A percentile compares a stretch with the other conserved stretches of the same genome.
These are phyloP conservation scores for Botrytis deweyae DNA, from an alignment of 2,329 filamentous ascomycete species.

Conservation along the genomic window DNA sequence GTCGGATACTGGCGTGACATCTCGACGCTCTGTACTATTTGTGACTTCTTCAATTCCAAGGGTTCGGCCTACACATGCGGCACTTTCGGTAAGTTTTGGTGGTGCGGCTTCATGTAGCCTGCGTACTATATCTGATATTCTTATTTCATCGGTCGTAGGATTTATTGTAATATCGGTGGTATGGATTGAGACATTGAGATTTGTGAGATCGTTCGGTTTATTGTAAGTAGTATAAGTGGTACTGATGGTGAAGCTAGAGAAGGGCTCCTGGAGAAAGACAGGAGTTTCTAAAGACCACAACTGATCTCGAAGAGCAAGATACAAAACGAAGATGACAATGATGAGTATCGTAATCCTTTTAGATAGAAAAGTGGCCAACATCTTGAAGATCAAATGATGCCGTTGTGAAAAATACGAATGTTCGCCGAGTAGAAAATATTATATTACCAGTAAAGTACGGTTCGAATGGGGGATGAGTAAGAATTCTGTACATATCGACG, in stretches of 20 bases:
- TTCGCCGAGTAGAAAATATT: not conserved
- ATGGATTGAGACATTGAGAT: not conserved
- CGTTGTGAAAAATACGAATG: not conserved
- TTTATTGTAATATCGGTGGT: not conserved
- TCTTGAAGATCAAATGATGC: not conserved
- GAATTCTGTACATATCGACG: not conserved
- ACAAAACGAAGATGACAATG: not conserved
- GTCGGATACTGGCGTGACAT: constrained; percentile 16
- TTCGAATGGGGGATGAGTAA: not conserved
- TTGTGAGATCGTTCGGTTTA: not conserved
- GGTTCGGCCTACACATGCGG: not conserved
- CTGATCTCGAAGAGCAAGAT: constrained; percentile 5
- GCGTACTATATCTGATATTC: not conserved
- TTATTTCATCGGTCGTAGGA: no score
- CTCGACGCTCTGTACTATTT: constrained; percentile 8
- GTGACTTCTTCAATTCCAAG: constrained; percentile 8
- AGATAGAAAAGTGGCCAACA: constrained; percentile 7
- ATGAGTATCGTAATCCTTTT: not conserved
- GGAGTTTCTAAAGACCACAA: constrained; percentile 15
- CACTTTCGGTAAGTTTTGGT: not conserved
- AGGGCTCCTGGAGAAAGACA: not conserved
- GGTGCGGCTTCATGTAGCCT: not conserved
- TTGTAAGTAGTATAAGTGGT: not conserved
- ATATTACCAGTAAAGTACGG: not conserved
- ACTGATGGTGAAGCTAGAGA: not conserved